Evolutionary conservation across 805 yeast genomes (phyloP).

Genomic region (Kurtzmaniella fragi): DNA sequence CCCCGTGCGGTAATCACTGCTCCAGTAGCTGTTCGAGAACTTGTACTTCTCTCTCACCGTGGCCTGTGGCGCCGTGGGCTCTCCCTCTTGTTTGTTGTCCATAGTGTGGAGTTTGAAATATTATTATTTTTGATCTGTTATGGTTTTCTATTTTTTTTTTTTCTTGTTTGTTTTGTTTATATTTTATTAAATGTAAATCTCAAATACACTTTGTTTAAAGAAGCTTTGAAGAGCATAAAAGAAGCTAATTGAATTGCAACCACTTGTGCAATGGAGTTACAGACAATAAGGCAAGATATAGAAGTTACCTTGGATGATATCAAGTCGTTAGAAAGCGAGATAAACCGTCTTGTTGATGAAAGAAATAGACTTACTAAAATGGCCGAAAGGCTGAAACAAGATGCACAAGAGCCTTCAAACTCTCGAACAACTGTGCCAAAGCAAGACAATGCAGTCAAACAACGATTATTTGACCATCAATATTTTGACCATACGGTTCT

Average conservation of each 20-base stretch:
- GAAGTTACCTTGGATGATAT: conserved; percentile 16
- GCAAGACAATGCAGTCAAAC: neutral
- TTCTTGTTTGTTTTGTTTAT: neutral
- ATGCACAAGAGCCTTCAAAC: neutral
- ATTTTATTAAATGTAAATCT: too few relatives aligned
- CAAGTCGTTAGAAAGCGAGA: conserved; percentile 12
- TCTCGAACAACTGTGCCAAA: neutral
- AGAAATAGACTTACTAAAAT: conserved; percentile 7
- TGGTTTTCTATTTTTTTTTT: neutral
- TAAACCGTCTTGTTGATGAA: conserved; percentile 10
- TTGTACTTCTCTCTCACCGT: neutral
- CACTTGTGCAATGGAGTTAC: neutral
- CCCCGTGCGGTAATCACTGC: conserved; percentile 35
- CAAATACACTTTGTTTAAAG: too few relatives aligned
- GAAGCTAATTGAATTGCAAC: neutral
- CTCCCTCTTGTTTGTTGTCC: neutral
- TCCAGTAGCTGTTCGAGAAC: conserved; percentile 38
- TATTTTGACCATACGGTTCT: conserved; percentile 27
- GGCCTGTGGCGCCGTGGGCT: too few relatives aligned
- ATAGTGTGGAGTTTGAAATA: conserved; percentile 3
- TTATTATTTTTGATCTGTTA: neutral
- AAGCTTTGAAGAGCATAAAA: too few relatives aligned
- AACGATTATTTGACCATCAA: conserved; percentile 18
- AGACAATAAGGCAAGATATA: conserved; percentile 8
- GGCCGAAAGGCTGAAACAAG: conserved; percentile 8